Evolutionary conservation across 805 yeast genomes (phyloP).

Genomic region (Saturnispora serradocipensis): DNA sequence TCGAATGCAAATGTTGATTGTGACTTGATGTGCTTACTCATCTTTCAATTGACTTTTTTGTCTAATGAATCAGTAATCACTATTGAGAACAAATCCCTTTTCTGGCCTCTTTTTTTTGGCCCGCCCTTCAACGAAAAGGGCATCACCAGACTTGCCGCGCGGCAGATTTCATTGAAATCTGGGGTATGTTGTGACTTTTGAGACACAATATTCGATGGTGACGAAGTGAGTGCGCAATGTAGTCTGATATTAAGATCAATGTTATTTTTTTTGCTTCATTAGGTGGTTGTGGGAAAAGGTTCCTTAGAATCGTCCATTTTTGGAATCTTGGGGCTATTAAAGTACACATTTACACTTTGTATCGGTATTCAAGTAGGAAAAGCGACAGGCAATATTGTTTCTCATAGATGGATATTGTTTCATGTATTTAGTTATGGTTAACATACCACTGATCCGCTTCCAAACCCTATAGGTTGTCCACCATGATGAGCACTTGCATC

Average conservation of each 20-base stretch:
- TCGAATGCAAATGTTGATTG: slow-evolving; percentile 86
- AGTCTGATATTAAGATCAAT: neutral
- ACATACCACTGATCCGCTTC: neutral
- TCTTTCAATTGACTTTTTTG: slow-evolving; percentile 3
- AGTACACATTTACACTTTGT: no score
- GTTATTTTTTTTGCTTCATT: neutral
- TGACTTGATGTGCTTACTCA: slow-evolving; percentile 52
- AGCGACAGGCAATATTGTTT: no score
- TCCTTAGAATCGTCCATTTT: no score
- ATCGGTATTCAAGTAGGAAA: no score
- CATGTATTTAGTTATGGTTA: no score
- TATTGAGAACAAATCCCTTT: neutral
- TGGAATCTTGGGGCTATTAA: no score
- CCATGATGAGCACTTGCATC: neutral
- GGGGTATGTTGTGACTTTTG: neutral
- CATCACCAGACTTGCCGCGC: neutral
- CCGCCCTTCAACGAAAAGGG: neutral
- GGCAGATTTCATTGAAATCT: neutral
- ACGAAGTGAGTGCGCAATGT: neutral
- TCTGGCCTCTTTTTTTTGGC: neutral
- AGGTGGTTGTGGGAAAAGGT: neutral
- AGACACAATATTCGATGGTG: neutral
- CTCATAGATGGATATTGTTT: no score
- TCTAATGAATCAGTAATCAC: neutral
- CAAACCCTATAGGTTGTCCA: neutral